Evolutionary conservation across 2,329 filamentous ascomycete species (phyloP).

Genomic region (Chaetomiaceae sp.): DNA sequence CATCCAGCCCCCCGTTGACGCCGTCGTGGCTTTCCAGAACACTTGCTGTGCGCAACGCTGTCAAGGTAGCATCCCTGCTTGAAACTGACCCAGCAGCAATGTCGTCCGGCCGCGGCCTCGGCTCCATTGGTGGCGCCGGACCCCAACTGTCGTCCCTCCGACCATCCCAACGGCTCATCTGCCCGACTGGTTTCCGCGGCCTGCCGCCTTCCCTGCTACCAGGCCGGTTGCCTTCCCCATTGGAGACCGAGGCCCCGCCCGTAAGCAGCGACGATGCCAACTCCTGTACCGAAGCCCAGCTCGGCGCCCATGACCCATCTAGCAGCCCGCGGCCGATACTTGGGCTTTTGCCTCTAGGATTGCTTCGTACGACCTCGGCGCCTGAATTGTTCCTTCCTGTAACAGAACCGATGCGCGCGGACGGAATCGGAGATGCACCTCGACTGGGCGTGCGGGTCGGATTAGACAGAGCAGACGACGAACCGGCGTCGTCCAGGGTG

Average conservation of each 20-base stretch:
- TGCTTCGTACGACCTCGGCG: conserved; percentile 10
- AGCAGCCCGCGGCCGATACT: conserved; percentile 38
- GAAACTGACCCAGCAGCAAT: conserved; percentile 50
- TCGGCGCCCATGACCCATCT: conserved; percentile 46
- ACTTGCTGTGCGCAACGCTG: conserved; percentile 51
- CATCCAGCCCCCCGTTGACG: conserved; percentile 52
- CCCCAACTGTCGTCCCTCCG: conserved; percentile 40
- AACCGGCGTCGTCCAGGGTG: conserved; percentile 25
- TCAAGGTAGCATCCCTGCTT: conserved; percentile 49
- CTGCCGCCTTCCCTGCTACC: conserved; percentile 28
- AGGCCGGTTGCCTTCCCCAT: conserved; percentile 30
- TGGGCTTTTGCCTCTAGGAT: conserved; percentile 15
- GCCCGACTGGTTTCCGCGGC: conserved; percentile 28
- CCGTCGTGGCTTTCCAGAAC: conserved; percentile 56
- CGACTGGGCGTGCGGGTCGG: conserved; percentile 32
- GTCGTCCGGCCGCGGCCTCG: conserved; percentile 37
- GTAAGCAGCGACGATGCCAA: conserved; percentile 43
- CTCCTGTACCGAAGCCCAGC: conserved; percentile 51
- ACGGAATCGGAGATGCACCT: conserved; percentile 44
- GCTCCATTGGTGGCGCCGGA: conserved; percentile 38
- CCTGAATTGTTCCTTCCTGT: conserved; percentile 26
- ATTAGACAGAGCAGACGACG: conserved; percentile 24
- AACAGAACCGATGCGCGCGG: conserved; percentile 32
- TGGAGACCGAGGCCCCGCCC: conserved; percentile 29
- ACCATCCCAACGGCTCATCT: conserved; percentile 23